A percentile compares a stretch with the other conserved stretches of the same genome.
These are phyloP conservation scores for Nyctanthes arbortristis DNA, from an alignment of 257 asterid species.

Conservation along the genomic window DNA sequence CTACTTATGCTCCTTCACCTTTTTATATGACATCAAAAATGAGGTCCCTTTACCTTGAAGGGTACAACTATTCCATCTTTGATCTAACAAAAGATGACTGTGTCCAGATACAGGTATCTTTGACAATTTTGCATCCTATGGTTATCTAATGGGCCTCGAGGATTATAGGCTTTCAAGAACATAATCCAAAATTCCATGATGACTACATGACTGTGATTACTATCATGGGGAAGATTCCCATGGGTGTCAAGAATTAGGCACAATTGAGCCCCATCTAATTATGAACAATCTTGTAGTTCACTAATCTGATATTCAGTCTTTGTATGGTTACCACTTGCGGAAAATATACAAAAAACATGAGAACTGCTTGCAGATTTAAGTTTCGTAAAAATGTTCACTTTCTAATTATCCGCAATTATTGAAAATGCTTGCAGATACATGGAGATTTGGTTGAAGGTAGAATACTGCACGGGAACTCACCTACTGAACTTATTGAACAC, in stretches of 20 bases:
- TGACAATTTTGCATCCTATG: neutral
- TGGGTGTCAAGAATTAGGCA: neutral
- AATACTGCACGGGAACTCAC: slow-evolving; percentile 78
- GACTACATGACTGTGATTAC: neutral
- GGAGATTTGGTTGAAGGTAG: slow-evolving; percentile 79
- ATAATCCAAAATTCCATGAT: neutral
- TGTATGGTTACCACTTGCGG: neutral
- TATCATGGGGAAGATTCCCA: neutral
- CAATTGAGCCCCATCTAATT: neutral
- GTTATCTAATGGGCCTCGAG: neutral
- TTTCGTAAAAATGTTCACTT: neutral
- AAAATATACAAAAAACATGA: slow-evolving; percentile 4
- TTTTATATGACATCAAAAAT: slow-evolving; percentile 87
- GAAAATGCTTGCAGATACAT: slow-evolving; percentile 53
- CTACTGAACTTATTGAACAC: slow-evolving; percentile 70
- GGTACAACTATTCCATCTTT: slow-evolving; percentile 81
- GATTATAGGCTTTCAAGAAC: neutral
- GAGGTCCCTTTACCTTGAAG: slow-evolving; percentile 91
- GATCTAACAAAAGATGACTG: slow-evolving; percentile 77
- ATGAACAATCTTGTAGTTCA: neutral
- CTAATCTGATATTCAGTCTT: neutral
- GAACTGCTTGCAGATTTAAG: no score
- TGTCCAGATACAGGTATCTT: slow-evolving; percentile 80
- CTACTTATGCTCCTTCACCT: slow-evolving; percentile 98
- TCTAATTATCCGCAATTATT: slow-evolving; percentile 9